Conservation (phyloP, 805 yeast genomes). For the Saccharomycopsis sp. region DNA sequence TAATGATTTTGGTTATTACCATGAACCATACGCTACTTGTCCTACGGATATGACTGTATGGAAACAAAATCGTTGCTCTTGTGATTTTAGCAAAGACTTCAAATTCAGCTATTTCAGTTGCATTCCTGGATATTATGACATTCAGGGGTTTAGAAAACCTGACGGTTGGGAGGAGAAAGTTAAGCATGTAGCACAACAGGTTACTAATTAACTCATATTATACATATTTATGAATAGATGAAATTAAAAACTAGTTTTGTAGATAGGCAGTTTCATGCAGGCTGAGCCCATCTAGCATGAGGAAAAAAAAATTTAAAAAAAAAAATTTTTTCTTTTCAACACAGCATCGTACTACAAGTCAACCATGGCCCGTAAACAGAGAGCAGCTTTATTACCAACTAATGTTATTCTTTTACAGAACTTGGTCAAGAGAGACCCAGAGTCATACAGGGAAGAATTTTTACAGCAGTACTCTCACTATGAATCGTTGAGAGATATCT, state of each 20-base stretch:
- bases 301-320: too few relatives aligned
- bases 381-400: constrained; percentile 90
- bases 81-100: constrained; percentile 42
- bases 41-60: constrained; percentile 43
- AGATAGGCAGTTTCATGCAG: too few relatives aligned
- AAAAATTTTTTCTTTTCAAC: background rate
- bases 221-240: too few relatives aligned
- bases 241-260: too few relatives aligned
- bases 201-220: too few relatives aligned
- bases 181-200: constrained; percentile 2
- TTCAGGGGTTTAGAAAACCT: constrained; percentile 19
- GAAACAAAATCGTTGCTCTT: constrained; percentile 41
- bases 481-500: constrained; percentile 83
- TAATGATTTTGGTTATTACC: constrained; percentile 46
- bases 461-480: constrained; percentile 89
- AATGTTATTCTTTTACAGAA: constrained; percentile 89
- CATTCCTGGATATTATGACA: constrained; percentile 37
- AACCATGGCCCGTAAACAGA: constrained; percentile 74
- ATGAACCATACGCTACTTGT: constrained; percentile 51
- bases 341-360: background rate
- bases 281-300: too few relatives aligned
- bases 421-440: constrained; percentile 88
- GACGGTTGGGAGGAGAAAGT: constrained; percentile 5
- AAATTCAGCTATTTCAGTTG: constrained; percentile 46
- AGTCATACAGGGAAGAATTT: constrained; percentile 90